Base-by-base conservation (phyloP, 2,329 filamentous ascomycete genomes). In the Fusarium sambucinum region DNA sequence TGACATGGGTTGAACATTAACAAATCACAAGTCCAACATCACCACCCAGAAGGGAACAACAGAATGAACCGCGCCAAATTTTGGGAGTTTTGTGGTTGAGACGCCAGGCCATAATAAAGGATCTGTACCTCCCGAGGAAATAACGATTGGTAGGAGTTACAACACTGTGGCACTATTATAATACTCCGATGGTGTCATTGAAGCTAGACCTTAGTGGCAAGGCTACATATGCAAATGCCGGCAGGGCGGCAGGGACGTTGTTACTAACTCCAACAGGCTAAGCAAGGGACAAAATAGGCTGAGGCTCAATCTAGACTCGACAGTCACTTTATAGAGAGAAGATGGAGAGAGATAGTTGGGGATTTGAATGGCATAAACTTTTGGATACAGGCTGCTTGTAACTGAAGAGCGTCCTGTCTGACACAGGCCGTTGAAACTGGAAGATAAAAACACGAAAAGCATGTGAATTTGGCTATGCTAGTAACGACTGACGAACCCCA, bases 271-370 rank as follows among this genome's bases (percentile, higher is more conserved):
- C 2, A 29, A 44, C 41, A 5, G 23, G 41, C 2, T 14, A 19
- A 29, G 11, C 10, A 44, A 29, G 23, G 25, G 7, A 13, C 14
- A 17, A 7, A 8, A 7, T 3, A 27, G 40, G 9, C 3, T n/a
- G 8, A 1, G 19, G 3, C 19, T 33, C 12, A 21, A 2, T 5
- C 10, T 12, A 1, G 10, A 27, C 16, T 17, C 5, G 14, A 5
- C 21, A 13, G 21, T 12, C 9, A 29, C 17, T 16, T 45, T 30
- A 16, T 6, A 17, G 23, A 6, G 1, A 13, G 13, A 27, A 6
- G 8, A 19, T 27, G 9, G 4, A 12, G 10, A 2, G 3, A 13
- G 2, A 12, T 6, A 9, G 7, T n/a, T 27, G n/a, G 17, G 12
- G n/a, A 19, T 13, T 21, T 19, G 16, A 12, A 23, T 17, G 29